Base-by-base conservation (phyloP, 768 basidiomycete species). In the Kwoniella botswanensis region DNA sequence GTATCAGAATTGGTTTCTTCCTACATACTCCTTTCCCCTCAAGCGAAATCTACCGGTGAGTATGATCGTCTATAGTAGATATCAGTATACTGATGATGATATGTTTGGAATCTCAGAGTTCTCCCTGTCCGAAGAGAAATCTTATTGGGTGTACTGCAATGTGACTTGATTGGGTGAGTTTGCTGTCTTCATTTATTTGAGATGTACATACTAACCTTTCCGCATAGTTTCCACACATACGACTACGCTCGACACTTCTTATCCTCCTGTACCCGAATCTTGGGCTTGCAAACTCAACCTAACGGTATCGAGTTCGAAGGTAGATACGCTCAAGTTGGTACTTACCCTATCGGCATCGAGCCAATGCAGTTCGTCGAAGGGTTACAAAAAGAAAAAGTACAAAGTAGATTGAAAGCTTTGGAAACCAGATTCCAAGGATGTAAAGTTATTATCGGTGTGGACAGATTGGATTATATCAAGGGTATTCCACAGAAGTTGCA, bases 201-300 rank as follows among this genome's bases (percentile, higher is more conserved):
- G 50, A 44, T 42, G 29, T 9, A 7, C 21, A 7, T 46, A 42
- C 43, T 65, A 6, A 55, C 3, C 24, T 12, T 21, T 11, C 12
- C 2, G 15, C 42, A 4, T 68, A 82, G 81, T 15, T 99, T 98
- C 89, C 97, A 99, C 86, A 99, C 97, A 10, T 99, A 96, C 85
- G 97, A 99, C 84, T 99, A 99, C 80, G 97, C 97, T 1, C 94
- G 97, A 53, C 97, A 99, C 84, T 99, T 99, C 89, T 88, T 99
- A 60, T 98, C 96, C 9, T 96, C 94, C 54, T 98, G 95, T 84
- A 98, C 97, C 2, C 92, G 97, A 56, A 96, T 99, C 74, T 89
- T 99, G 50, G 92, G 91, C 43, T 88, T 98, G 42, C 90, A 93
- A 15, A 98, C 97, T 1, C 94, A 97, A 92, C 97, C 97, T 3